phyloP scores from a whole-genome alignment of 192 early-diverging fungal genomes.

The Rhizophagus prolifer region DNA sequence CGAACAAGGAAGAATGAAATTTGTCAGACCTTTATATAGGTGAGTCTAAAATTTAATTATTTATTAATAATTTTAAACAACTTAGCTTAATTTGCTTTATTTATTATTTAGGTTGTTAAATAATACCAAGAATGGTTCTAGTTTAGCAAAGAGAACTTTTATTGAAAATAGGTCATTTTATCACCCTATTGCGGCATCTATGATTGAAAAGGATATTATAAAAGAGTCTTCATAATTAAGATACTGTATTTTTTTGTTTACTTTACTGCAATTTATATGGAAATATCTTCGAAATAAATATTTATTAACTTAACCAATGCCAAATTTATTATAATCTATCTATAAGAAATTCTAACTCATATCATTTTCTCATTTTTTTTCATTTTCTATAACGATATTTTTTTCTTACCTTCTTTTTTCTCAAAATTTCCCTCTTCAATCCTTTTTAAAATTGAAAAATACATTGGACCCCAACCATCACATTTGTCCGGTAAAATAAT shows the following conservation, averaged over 20 bases:
- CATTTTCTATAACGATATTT: not conserved
- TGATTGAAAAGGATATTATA: conserved; percentile 86
- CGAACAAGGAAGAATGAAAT: conserved; percentile 95
- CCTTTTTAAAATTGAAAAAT: conserved; percentile 46
- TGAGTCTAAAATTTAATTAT: conserved; percentile 17
- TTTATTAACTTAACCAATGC: too few species aligned
- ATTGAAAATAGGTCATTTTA: conserved; percentile 75
- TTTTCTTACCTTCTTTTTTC: not conserved
- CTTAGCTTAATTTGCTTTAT: not conserved
- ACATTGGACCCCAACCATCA: conserved; percentile 58
- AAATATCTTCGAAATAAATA: too few species aligned
- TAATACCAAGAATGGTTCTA: conserved; percentile 65
- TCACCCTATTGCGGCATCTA: conserved; percentile 87
- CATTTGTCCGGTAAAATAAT: conserved; percentile 51
- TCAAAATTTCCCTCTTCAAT: conserved; percentile 18
- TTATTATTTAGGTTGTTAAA: conserved; percentile 53
- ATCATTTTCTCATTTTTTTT: too few species aligned
- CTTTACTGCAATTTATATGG: not conserved
- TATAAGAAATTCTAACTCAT: too few species aligned
- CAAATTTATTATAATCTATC: too few species aligned
- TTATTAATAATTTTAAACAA: not conserved
- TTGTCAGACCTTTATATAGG: conserved; percentile 77
- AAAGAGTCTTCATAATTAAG: not conserved
- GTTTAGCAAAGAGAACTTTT: conserved; percentile 81
- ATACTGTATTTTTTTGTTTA: not conserved